Conservation (phyloP, 2,329 filamentous ascomycete species). For the Neonectria sp. region DNA sequence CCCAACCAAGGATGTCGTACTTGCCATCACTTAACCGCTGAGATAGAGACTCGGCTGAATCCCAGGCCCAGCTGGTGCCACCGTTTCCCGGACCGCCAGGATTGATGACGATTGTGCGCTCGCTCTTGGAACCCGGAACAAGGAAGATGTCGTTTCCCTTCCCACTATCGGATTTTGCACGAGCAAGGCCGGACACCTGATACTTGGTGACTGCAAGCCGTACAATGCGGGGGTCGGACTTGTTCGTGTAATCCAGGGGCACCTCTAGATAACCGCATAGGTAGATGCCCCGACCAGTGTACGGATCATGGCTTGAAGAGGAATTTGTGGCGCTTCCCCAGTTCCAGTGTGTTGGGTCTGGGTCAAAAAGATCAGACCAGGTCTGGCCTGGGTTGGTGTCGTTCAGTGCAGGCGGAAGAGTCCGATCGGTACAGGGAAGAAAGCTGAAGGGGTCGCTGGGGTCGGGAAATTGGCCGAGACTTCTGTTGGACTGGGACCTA, state of each 20-base stretch:
- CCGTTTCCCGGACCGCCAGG: conserved; percentile 67
- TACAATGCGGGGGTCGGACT: conserved; percentile 58
- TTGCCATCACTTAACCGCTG: conserved; percentile 58
- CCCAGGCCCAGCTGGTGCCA: conserved; percentile 60
- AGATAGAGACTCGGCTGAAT: conserved; percentile 54
- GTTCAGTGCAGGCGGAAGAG: no score
- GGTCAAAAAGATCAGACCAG: conserved; percentile 54
- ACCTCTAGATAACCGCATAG: conserved; percentile 65
- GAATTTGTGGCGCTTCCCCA: conserved; percentile 54
- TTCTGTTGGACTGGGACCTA: no score
- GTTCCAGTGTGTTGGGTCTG: conserved; percentile 61
- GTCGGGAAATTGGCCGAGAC: no score
- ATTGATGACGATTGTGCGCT: conserved; percentile 65
- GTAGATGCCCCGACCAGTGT: conserved; percentile 60
- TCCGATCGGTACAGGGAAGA: no score
- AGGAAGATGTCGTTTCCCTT: no score
- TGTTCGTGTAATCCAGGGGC: conserved; percentile 63
- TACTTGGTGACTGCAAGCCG: conserved; percentile 65
- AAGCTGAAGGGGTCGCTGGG: no score
- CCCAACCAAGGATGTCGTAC: conserved; percentile 66
- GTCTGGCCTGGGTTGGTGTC: no score
- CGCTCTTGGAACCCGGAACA: conserved; percentile 53
- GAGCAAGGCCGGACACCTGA: conserved; percentile 61
- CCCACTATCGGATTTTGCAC: conserved; percentile 24
- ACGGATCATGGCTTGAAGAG: conserved; percentile 42